phyloP scores from a whole-genome alignment of 352 stramenopile species.

The Globisporangium perplexum region DNA sequence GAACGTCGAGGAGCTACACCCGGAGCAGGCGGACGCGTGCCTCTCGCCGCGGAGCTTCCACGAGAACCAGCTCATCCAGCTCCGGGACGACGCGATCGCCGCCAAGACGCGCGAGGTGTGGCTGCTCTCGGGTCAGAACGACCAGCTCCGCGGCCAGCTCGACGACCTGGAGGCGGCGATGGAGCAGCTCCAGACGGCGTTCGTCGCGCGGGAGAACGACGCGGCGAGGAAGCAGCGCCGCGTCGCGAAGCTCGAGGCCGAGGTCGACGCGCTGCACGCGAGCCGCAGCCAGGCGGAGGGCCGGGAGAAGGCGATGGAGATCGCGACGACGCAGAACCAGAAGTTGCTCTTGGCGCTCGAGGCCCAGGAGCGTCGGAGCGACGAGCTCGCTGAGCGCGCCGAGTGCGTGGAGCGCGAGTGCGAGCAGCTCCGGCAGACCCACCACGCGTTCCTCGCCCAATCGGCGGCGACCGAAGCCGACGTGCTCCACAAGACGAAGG shows the following conservation, averaged over 20 bases:
- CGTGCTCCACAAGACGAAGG: conserved; percentile 35
- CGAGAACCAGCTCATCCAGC: conserved; percentile 66
- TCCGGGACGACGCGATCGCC: conserved; percentile 67
- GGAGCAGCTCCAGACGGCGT: conserved; percentile 49
- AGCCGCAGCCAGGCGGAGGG: conserved; percentile 45
- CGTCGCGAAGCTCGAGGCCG: conserved; percentile 48
- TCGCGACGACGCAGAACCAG: conserved; percentile 67
- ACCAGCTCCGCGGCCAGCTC: conserved; percentile 53
- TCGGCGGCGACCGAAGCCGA: conserved; percentile 38
- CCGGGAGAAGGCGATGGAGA: conserved; percentile 65
- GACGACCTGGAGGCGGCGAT: conserved; percentile 61
- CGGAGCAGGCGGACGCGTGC: conserved; percentile 45
- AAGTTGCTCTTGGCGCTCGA: conserved; percentile 63
- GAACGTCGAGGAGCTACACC: conserved; percentile 32
- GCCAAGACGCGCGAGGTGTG: conserved; percentile 69
- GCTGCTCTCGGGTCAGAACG: conserved; percentile 62
- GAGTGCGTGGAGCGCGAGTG: conserved; percentile 31
- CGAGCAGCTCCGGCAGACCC: conserved; percentile 24
- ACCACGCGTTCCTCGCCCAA: conserved; percentile 24
- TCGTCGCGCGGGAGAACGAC: conserved; percentile 59
- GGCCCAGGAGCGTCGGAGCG: conserved; percentile 33
- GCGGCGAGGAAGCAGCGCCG: conserved; percentile 37
- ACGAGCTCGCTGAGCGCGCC: conserved; percentile 19
- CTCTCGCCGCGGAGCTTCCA: conserved; percentile 66
- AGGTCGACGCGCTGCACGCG: conserved; percentile 52